Evolutionary conservation across 805 yeast genomes (phyloP), one percentile per base, ranked within the genome.

Genomic region (Kazachstania africana): DNA sequence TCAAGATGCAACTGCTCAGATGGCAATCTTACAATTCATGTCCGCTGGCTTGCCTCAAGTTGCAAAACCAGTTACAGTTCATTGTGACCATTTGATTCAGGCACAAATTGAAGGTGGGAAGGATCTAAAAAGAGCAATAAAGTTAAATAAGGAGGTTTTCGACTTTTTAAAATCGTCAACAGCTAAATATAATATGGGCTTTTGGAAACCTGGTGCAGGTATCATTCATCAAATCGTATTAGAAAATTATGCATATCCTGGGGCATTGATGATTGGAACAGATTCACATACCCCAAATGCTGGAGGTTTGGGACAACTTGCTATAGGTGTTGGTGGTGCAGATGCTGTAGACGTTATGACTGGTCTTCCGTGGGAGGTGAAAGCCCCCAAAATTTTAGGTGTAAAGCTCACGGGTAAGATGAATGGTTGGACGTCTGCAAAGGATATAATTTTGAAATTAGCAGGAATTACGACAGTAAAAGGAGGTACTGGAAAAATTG

Each of bases 261-360:
- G 97, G 66, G 83, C 88, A 44, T 72, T 87, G 67, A 78, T 87
- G 69, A 75, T 87, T 47, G 96, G 96, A 69, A 87, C 96, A 36
- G 96, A 87, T 66, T 84, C 95, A 20, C 96, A 87, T 65, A 87
- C 96, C 48, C 96, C 96, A 39, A 87, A 87, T 62, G 96, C 95
- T 37, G 96, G 96, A 70, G 96, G 96, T 65, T 72, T 87, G 54
- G 96, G 96, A 67, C 93, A 83, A 66, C 74, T 87, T 53, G 96
- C 96, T 46, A 87, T 87, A 48, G 97, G 96, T 73, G 96, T 88
- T 47, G 97, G 96, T 70, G 97, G 97, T 72, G 97, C 97, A 46
- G 97, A 87, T 62, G 96, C 96, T 41, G 97, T 87, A 47, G 97
- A 87, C 60, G 96, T 84, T 39, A 74, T 87, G 77, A 82, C 96